Percentiles rank a stretch among this genome's conserved stretches.
Conservation (phyloP, 1,139 yeast genomes). For the Kurtzmaniella quercitrusa region DNA sequence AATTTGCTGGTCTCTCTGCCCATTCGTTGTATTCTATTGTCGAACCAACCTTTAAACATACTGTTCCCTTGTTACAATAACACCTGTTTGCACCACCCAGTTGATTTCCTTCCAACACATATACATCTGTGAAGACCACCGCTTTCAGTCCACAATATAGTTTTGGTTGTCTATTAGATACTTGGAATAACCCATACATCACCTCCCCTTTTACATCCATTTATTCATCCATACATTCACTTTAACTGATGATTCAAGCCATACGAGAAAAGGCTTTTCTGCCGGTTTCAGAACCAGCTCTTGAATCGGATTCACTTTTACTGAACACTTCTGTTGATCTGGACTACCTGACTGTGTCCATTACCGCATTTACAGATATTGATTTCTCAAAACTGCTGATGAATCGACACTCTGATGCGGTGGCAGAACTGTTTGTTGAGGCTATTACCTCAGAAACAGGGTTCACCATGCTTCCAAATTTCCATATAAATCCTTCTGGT, state of each 20-base stretch:
- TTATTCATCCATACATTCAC: not conserved
- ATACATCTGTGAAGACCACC: too few relatives aligned
- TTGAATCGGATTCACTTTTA: constrained; percentile 6
- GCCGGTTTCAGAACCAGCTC: constrained; percentile 5
- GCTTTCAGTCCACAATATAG: too few relatives aligned
- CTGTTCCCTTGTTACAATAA: too few relatives aligned
- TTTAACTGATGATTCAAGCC: not conserved
- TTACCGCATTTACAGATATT: not conserved
- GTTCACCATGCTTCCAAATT: constrained; percentile 47
- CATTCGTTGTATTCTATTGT: not conserved
- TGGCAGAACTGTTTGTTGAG: constrained; percentile 24
- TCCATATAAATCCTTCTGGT: constrained; percentile 39
- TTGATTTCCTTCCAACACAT: too few relatives aligned
- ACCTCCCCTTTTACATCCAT: not conserved
- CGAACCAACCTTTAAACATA: too few relatives aligned
- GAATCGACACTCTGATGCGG: constrained; percentile 13
- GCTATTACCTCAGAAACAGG: constrained; percentile 26
- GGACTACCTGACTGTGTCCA: not conserved
- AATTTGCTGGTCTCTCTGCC: not conserved
- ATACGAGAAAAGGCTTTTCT: constrained; percentile 2
- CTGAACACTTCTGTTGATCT: constrained; percentile 1
- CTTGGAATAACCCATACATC: not conserved
- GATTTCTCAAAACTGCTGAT: not conserved
- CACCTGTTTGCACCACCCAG: too few relatives aligned
- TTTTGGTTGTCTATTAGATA: too few relatives aligned